A percentile compares a stretch with the other conserved stretches of the same genome.
phyloP scores from a whole-genome alignment of 371 early-diverging fungal species.

The Apophysomyces trapeziformis region DNA sequence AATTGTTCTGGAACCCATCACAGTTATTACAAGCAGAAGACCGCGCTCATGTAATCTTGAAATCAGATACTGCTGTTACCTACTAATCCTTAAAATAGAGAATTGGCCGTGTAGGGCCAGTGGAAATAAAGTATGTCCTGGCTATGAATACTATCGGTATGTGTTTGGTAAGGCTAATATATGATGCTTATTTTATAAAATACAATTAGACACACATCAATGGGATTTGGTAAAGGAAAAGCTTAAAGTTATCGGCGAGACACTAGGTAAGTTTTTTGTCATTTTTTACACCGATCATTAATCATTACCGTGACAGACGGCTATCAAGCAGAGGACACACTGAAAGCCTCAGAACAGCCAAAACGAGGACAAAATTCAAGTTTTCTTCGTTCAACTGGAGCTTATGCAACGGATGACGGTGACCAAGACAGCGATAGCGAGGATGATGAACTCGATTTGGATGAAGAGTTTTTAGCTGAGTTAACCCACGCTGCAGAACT shows the following conservation, averaged over 20 bases:
- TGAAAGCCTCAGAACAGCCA: neutral
- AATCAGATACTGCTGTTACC: neutral
- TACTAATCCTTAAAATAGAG: conserved; percentile 21
- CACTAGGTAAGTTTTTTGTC: conserved; percentile 24
- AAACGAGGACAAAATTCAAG: neutral
- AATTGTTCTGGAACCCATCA: conserved; percentile 73
- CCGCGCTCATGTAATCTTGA: conserved; percentile 35
- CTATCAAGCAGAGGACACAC: neutral
- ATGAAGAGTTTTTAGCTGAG: neutral
- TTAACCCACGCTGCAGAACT: neutral
- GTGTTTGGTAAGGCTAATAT: conserved; percentile 16
- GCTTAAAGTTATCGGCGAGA: conserved; percentile 39
- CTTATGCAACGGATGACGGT: neutral
- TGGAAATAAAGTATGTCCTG: conserved; percentile 64
- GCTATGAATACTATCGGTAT: conserved; percentile 59
- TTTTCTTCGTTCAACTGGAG: neutral
- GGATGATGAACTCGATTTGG: neutral
- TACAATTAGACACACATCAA: conserved; percentile 31
- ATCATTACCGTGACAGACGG: neutral
- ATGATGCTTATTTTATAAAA: neutral
- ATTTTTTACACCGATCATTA: neutral
- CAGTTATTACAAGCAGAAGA: conserved; percentile 57
- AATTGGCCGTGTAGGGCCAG: conserved; percentile 56
- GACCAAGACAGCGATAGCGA: neutral
- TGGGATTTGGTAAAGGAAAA: conserved; percentile 48